A percentile compares a stretch with the other conserved stretches of the same genome.
These are phyloP conservation scores for Apiospora hydei DNA, from an alignment of 2,329 filamentous ascomycete species.

Conservation along the genomic window DNA sequence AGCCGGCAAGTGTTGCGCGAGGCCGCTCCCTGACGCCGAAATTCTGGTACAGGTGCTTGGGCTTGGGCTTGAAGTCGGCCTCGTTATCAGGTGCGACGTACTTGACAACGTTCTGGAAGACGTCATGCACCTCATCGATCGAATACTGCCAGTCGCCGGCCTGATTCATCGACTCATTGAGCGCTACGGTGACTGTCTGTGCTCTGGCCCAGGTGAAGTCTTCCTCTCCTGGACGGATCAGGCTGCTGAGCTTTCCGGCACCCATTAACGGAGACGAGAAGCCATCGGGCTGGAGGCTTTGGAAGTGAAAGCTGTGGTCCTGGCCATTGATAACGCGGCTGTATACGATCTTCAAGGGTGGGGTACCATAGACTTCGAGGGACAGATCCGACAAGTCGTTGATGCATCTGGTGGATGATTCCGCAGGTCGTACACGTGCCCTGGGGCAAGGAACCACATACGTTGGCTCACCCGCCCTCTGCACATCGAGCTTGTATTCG, in stretches of 20 bases:
- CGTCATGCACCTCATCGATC: constrained; percentile 91
- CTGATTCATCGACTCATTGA: constrained; percentile 87
- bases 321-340: constrained; percentile 85
- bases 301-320: constrained; percentile 85
- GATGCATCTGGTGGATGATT: constrained; percentile 74
- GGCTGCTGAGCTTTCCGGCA: constrained; percentile 60
- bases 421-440: constrained; percentile 72
- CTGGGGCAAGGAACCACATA: constrained; percentile 87
- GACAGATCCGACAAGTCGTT: constrained; percentile 87
- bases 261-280: constrained; percentile 79
- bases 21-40: constrained; percentile 91
- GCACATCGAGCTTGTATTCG: constrained; percentile 92
- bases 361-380: constrained; percentile 85
- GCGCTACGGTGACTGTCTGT: constrained; percentile 76
- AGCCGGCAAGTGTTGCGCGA: constrained; percentile 72
- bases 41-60: constrained; percentile 72
- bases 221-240: constrained; percentile 65
- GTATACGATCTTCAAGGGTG: constrained; percentile 92
- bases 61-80: constrained; percentile 66
- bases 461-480: constrained; percentile 76
- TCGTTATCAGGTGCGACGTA: constrained; percentile 75
- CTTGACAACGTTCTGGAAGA: constrained; percentile 83
- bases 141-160: constrained; percentile 88
- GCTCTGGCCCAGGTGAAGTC: constrained; percentile 83
- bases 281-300: constrained; percentile 91